These are phyloP conservation scores for Thelephora aurantiotincta DNA, from an alignment of 768 basidiomycete genomes.

Conservation along the genomic window DNA sequence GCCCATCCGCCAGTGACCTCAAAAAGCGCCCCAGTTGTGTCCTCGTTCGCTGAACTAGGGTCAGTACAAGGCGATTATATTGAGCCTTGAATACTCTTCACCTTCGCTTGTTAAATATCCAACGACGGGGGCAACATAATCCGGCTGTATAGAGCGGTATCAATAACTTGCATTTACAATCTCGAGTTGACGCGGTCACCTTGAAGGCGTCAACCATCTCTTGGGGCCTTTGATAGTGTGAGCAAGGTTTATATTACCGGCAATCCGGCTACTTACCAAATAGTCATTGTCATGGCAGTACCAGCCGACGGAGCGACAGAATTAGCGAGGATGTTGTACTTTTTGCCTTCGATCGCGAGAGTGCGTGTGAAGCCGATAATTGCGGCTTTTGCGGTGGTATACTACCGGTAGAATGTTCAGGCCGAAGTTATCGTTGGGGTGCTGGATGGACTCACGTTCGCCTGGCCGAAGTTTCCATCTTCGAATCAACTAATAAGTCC, in stretches of 20 bases:
- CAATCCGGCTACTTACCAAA: conserved; percentile 36
- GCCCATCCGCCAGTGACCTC: conserved; percentile 89
- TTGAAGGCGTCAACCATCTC: conserved; percentile 87
- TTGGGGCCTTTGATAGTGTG: conserved; percentile 37
- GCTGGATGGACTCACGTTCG: conserved; percentile 41
- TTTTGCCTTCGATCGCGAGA: conserved; percentile 81
- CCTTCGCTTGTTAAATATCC: conserved; percentile 77
- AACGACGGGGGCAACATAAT: conserved; percentile 85
- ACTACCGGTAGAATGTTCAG: conserved; percentile 25
- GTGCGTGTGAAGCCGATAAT: conserved; percentile 86
- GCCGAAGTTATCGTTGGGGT: conserved; percentile 4
- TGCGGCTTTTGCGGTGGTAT: conserved; percentile 86
- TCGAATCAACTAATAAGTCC: not conserved
- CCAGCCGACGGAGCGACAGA: conserved; percentile 79
- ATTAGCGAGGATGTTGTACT: conserved; percentile 86
- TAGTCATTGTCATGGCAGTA: conserved; percentile 81
- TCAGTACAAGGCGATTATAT: not conserved
- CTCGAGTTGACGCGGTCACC: conserved; percentile 20
- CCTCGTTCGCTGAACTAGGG: conserved; percentile 39
- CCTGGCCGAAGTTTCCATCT: conserved; percentile 95
- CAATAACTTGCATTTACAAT: not conserved
- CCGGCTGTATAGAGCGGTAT: conserved; percentile 39
- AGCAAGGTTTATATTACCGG: not conserved
- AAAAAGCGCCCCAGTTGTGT: conserved; percentile 63
- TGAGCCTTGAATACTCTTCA: conserved; percentile 10